These are phyloP conservation scores for Auriscalpium orientale DNA, from an alignment of 768 basidiomycete genomes.

Conservation along the genomic window DNA sequence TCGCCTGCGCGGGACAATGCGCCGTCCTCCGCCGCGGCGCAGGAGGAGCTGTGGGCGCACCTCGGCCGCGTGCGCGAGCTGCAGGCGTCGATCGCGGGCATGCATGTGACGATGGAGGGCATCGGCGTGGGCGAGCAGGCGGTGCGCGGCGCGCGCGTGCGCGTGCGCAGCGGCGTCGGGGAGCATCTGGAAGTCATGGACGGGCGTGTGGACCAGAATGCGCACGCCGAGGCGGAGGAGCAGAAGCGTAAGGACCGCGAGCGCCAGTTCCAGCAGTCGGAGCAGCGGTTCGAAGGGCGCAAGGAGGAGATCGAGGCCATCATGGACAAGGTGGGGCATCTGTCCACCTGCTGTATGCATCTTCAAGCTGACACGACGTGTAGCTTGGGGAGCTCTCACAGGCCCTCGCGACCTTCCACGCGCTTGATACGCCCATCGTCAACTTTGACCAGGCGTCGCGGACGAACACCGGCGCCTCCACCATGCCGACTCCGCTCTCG, in stretches of 20 bases:
- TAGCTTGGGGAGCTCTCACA: constrained; percentile 51
- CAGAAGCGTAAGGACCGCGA: constrained; percentile 44
- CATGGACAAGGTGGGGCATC: constrained; percentile 56
- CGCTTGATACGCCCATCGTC: constrained; percentile 33
- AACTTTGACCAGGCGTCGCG: constrained; percentile 26
- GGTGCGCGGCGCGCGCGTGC: neutral
- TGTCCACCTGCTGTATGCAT: neutral
- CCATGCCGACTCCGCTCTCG: constrained; percentile 18
- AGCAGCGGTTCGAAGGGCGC: constrained; percentile 61
- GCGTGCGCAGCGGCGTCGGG: neutral
- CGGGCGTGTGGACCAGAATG: constrained; percentile 32
- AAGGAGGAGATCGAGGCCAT: constrained; percentile 63
- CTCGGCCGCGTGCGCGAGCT: constrained; percentile 63
- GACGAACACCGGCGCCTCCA: constrained; percentile 23
- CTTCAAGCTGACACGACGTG: constrained; percentile 1
- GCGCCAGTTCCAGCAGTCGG: constrained; percentile 60
- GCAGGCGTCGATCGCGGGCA: constrained; percentile 61
- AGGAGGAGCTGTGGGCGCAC: constrained; percentile 58
- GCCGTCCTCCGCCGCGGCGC: constrained; percentile 11
- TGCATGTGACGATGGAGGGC: constrained; percentile 73
- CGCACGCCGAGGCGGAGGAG: constrained; percentile 44
- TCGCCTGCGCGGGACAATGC: constrained; percentile 9
- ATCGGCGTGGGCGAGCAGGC: constrained; percentile 31
- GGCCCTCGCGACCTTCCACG: constrained; percentile 36
- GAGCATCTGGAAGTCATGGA: constrained; percentile 17